phyloP scores from a whole-genome alignment of 2,329 filamentous ascomycete genomes.

The Paracorniculantispora psalliotae region DNA sequence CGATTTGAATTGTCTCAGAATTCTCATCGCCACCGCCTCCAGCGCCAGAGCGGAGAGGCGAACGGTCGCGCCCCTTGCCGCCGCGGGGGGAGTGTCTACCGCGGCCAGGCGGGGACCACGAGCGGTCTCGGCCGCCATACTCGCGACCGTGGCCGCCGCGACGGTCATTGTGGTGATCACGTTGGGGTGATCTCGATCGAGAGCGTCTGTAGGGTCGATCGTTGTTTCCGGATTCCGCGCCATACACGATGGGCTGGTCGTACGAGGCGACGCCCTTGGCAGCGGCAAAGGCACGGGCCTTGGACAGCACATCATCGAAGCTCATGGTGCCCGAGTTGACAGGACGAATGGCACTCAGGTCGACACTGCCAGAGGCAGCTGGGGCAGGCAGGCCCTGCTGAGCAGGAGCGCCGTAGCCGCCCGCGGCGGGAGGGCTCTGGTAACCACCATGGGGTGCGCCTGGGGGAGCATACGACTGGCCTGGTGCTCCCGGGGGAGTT shows the following conservation, averaged over 20 bases:
- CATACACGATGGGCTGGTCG: constrained; percentile 49
- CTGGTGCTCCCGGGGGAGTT: constrained; percentile 33
- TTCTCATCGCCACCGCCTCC: constrained; percentile 55
- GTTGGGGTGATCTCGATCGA: constrained; percentile 69
- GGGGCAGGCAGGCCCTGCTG: constrained; percentile 59
- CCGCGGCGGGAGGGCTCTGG: constrained; percentile 35
- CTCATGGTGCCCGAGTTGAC: constrained; percentile 76
- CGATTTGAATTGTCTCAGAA: constrained; percentile 78
- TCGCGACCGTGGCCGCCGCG: constrained; percentile 54
- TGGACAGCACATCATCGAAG: constrained; percentile 78
- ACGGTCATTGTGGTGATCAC: constrained; percentile 74
- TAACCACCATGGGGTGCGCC: constrained; percentile 27
- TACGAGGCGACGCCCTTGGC: constrained; percentile 68
- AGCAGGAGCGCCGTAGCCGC: constrained; percentile 30
- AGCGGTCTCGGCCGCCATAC: constrained; percentile 45
- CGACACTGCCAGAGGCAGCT: constrained; percentile 68
- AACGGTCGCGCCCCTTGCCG: constrained; percentile 51
- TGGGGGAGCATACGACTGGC: constrained; percentile 35
- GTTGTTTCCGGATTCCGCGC: constrained; percentile 28
- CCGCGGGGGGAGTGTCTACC: constrained; percentile 57
- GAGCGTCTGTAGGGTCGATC: constrained; percentile 58
- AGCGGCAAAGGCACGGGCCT: constrained; percentile 75
- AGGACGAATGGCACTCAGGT: constrained; percentile 75
- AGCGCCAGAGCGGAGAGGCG: constrained; percentile 44
- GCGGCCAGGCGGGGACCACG: constrained; percentile 61